Evolutionary conservation across 371 early-diverging fungal species (phyloP), one percentile per base, ranked within the genome.

Genomic region (Smittium culicis): DNA sequence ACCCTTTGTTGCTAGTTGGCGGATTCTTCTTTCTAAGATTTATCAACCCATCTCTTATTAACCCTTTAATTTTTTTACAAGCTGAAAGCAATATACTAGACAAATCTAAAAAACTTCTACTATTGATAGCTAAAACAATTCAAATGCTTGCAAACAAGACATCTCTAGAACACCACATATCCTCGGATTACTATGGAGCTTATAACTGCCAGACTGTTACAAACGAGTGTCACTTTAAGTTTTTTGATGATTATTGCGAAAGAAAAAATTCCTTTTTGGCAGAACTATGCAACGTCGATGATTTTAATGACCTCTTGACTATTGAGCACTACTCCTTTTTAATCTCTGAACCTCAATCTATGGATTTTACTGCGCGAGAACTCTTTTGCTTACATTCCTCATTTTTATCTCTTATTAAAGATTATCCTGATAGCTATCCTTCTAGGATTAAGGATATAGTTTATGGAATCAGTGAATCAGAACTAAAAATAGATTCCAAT

Each of bases 1-100:
- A 86, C 75, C 94, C 95, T 1, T 91, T 91, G 73, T 92, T 94
- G 30, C 80, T 95, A 68, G 93, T 95, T 75, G 96, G 96, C 59
- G 94, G 94, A 1, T 95, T 96, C 74, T 96, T 95, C 79, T 92
- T 96, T 73, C 78, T 96, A 68, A 87, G 96, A 25, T 96, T 89
- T 77, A 83, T 96, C 69, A 96, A 96, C 73, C 96, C 96, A 25
- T 94, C 96, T 0, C 91, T 96, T 70, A 94, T 96, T 33, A 92
- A 94, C 0, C 94, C 96, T 1, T 84, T 92, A 68, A 88, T 91
- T 1, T 92, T 91, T 79, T 92, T 93, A 92, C 74, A 93, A 35
- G 81, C 92, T 27, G 93, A 93, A 35, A 82, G 82, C 60, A 82
- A 81, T 32, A 92, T 93, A 2, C 78, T 83, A 32, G 83, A 86